Evolutionary conservation across 345 rosid species (phyloP).

Genomic region (Boechera stricta): DNA sequence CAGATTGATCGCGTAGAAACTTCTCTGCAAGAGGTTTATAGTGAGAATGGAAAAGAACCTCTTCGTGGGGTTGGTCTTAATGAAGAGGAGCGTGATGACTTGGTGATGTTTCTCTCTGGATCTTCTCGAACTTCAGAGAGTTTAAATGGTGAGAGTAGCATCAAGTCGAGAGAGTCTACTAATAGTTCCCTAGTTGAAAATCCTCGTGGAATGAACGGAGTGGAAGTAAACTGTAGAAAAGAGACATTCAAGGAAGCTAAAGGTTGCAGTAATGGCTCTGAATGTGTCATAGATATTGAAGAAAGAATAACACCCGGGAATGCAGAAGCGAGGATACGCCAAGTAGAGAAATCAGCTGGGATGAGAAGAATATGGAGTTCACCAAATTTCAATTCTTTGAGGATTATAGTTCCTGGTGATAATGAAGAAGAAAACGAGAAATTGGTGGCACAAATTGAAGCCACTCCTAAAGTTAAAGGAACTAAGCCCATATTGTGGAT

Average conservation of each 20-base stretch:
- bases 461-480: constrained; percentile 81
- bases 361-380: constrained; percentile 69
- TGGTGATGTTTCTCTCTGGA: constrained; percentile 83
- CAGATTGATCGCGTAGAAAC: constrained; percentile 68
- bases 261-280: constrained; percentile 38
- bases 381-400: constrained; percentile 62
- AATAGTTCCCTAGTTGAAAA: neutral
- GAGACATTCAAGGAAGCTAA: constrained; percentile 31
- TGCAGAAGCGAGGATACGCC: constrained; percentile 46
- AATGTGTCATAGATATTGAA: constrained; percentile 45
- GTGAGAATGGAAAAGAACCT: constrained; percentile 69
- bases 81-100: constrained; percentile 78
- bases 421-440: constrained; percentile 43
- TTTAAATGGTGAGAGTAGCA: constrained; percentile 40
- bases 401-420: constrained; percentile 55
- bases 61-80: constrained; percentile 76
- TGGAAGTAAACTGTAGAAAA: constrained; percentile 17
- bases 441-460: constrained; percentile 50
- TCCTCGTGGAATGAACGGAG: constrained; percentile 26
- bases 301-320: constrained; percentile 48
- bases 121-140: constrained; percentile 38
- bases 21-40: constrained; percentile 57
- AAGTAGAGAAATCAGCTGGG: constrained; percentile 49
- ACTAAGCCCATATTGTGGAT: constrained; percentile 56
- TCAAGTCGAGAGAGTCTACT: constrained; percentile 17